Evolutionary conservation across 176 grass and related monocot genomes (phyloP), one percentile per base, ranked within the genome.

Genomic region (Triticum timopheevii): DNA sequence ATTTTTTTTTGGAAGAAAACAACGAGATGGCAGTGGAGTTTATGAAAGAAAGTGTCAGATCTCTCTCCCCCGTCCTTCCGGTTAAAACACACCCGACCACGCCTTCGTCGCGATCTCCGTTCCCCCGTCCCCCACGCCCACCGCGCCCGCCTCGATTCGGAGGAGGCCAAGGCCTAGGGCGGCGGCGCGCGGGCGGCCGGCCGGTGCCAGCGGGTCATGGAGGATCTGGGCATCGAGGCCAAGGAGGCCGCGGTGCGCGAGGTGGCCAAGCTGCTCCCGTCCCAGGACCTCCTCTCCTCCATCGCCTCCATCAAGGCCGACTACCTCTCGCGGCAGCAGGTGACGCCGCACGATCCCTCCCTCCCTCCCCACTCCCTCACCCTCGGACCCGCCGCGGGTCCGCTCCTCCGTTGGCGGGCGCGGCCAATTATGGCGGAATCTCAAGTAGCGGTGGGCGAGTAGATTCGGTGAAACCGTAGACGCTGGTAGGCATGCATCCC

Each of bases 171-270:
- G 82, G 31, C 67, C 74, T 27, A 88, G 47, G 45, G 80, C 78
- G 31, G 85, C 78, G 38, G 52, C 73, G 42, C 73, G 28, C 65
- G 62, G 36, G 77, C 42, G 80, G 79, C 73, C 38, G 50, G 49
- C 80, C 59, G 82, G 56, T 47, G 82, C 35, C 50, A 62, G 35
- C 63, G 59, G n/a, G 86, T 79, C 79, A 96, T 98, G 96, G 93
- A 98, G 79, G 93, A 98, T 96, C 86, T 94, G 92, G 96, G 93
- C 84, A 98, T 98, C 74, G 96, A 98, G 78, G 92, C 96, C 6
- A 98, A 96, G 84, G 96, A 98, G 39, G 86, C 96, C 15, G 93
- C 96, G 42, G 96, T 98, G 69, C 96, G 96, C 17, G 96, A 98
- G 93, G 96, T 98, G 76, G 96, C 96, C 49, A 98, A 98, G 93